Conservation (phyloP, 768 basidiomycete species). For the Leccinum ochraceum region DNA sequence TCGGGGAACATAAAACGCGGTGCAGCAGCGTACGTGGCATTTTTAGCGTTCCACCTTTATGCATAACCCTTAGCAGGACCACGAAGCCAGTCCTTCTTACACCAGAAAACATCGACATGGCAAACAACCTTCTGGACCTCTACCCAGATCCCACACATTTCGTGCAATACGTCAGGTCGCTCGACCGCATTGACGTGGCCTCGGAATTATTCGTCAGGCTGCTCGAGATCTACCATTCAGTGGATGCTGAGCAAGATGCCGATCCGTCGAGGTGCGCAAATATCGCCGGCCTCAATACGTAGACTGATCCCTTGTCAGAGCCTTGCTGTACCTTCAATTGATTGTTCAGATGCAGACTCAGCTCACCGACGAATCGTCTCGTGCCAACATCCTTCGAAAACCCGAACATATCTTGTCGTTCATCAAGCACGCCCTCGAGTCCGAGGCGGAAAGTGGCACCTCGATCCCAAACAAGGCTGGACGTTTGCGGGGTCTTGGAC, state of each 20-base stretch:
- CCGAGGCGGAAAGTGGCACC: conserved; percentile 21
- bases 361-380: conserved; percentile 53
- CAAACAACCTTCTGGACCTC: conserved; percentile 58
- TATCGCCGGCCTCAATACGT: neutral
- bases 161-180: conserved; percentile 59
- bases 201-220: conserved; percentile 74
- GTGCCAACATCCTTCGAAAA: conserved; percentile 56
- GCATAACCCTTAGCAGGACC: conserved; percentile 13
- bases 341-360: conserved; percentile 79
- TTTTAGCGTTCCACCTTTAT: neutral
- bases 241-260: conserved; percentile 19
- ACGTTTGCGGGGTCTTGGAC: conserved; percentile 25
- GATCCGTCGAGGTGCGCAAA: conserved; percentile 26
- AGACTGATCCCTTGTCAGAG: conserved; percentile 39
- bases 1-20: conserved; percentile 49
- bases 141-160: conserved; percentile 78
- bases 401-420: conserved; percentile 81
- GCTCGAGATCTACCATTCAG: conserved; percentile 64
- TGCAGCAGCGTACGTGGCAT: conserved; percentile 43
- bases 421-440: conserved; percentile 73
- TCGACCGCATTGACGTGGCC: conserved; percentile 69
- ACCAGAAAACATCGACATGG: conserved; percentile 47
- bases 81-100: conserved; percentile 48
- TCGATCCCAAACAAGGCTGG: conserved; percentile 6
- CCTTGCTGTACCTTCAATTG: conserved; percentile 75